Evolutionary conservation across 2,329 filamentous ascomycete genomes (phyloP).

Genomic region (Cladophialophora exuberans): DNA sequence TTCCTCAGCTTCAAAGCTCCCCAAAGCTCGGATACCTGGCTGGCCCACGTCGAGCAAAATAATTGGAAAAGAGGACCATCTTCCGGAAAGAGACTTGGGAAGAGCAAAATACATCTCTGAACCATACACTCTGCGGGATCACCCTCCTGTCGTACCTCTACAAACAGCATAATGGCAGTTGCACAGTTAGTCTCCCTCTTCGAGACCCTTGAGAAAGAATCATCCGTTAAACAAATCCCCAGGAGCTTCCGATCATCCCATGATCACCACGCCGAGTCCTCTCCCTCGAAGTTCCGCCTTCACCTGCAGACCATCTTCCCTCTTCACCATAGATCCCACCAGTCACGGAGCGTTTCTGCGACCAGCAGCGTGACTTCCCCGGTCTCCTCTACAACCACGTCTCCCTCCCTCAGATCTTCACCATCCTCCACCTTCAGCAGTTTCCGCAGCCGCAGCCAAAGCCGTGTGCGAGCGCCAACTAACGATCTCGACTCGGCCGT

Average conservation of each 20-base stretch:
- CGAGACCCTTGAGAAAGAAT: conserved; percentile 23
- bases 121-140: no score
- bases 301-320: conserved; percentile 29
- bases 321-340: conserved; percentile 22
- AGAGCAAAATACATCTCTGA: background rate
- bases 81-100: background rate
- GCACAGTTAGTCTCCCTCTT: conserved; percentile 30
- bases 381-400: conserved; percentile 18
- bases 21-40: conserved; percentile 16
- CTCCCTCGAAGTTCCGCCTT: conserved; percentile 24
- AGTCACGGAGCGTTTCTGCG: conserved; percentile 15
- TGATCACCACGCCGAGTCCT: no score
- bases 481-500: conserved; percentile 36
- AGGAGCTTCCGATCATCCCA: conserved; percentile 23
- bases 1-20: conserved; percentile 11
- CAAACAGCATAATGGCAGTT: conserved; percentile 23
- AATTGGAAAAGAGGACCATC: background rate
- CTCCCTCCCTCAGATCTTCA: conserved; percentile 34
- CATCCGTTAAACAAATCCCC: conserved; percentile 22
- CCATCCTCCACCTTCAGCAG: conserved; percentile 36
- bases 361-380: conserved; percentile 19
- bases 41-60: conserved; percentile 20
- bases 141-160: background rate
- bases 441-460: conserved; percentile 35
- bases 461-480: conserved; percentile 31